A percentile compares a stretch with the other conserved stretches of the same genome.
Conservation (phyloP, 345 rosid species). For the Melaleuca quinquenervia region DNA sequence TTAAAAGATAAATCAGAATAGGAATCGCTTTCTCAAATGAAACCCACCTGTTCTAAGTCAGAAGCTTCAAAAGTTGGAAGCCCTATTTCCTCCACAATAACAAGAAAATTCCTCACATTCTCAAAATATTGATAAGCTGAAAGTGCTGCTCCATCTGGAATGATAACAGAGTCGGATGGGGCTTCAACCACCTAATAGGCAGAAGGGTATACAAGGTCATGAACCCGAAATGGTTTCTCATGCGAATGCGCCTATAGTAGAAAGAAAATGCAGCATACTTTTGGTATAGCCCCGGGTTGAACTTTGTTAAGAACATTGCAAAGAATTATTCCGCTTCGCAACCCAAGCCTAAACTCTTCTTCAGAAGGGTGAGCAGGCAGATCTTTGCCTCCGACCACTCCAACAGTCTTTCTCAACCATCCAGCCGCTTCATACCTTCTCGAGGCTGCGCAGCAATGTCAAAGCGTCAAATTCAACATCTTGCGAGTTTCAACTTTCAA, state of each 20-base stretch:
- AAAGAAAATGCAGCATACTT: slow-evolving; percentile 22
- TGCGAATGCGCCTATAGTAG: neutral
- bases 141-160: slow-evolving; percentile 84
- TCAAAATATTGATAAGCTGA: slow-evolving; percentile 89
- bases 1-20: neutral
- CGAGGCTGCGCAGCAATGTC: slow-evolving; percentile 24
- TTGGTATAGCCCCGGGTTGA: slow-evolving; percentile 68
- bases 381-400: slow-evolving; percentile 70
- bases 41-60: slow-evolving; percentile 70
- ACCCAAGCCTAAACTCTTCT: slow-evolving; percentile 82
- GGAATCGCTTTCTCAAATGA: neutral
- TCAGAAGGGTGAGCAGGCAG: slow-evolving; percentile 86
- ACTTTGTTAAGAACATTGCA: slow-evolving; percentile 85
- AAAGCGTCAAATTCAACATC: neutral
- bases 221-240: neutral
- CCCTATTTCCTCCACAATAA: slow-evolving; percentile 62
- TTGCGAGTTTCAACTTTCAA: neutral
- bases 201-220: neutral
- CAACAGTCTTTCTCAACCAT: slow-evolving; percentile 72
- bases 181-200: slow-evolving; percentile 62
- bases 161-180: slow-evolving; percentile 47
- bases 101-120: slow-evolving; percentile 80
- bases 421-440: slow-evolving; percentile 83
- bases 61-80: slow-evolving; percentile 86
- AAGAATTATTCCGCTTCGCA: slow-evolving; percentile 84